Evolutionary conservation across 2,329 filamentous ascomycete species (phyloP).

Genomic region (Apiospora pterosperma): DNA sequence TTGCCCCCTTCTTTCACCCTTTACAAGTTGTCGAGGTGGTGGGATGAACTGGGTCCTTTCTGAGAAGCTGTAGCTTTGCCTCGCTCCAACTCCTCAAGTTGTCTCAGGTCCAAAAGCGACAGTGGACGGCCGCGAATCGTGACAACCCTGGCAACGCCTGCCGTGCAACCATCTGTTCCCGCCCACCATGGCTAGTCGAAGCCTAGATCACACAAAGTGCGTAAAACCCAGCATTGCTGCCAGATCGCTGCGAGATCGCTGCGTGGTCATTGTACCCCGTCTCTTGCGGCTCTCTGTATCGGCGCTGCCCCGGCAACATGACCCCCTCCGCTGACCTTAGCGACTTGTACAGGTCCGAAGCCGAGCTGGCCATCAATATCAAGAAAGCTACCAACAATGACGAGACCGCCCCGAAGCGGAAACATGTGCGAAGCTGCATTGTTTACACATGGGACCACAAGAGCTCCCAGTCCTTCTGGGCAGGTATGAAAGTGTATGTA

Average conservation of each 20-base stretch:
- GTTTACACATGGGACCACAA: slow-evolving; percentile 99
- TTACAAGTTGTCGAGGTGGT: not conserved
- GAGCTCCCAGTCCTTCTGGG: slow-evolving; percentile 92
- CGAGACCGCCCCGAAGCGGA: slow-evolving; percentile 68
- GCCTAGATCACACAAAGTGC: slow-evolving; percentile 30
- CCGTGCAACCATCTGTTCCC: slow-evolving; percentile 6
- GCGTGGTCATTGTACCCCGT: not conserved
- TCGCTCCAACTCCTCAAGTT: not conserved
- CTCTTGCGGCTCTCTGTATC: not conserved
- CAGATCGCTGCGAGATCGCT: not conserved
- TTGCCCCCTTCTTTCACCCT: not conserved
- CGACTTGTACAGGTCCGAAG: slow-evolving; percentile 52
- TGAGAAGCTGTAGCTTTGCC: not conserved
- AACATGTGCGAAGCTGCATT: slow-evolving; percentile 97
- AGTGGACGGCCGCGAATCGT: not conserved
- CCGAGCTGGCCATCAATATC: slow-evolving; percentile 67
- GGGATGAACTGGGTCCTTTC: not conserved
- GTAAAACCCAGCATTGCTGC: slow-evolving; percentile 10
- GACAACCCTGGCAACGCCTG: not conserved
- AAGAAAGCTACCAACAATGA: slow-evolving; percentile 67
- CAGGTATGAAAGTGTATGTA: slow-evolving; percentile 93
- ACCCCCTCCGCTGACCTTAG: slow-evolving; percentile 1
- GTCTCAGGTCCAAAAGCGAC: not conserved
- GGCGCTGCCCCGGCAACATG: not conserved
- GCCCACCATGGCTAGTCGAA: slow-evolving; percentile 28